Evolutionary conservation across 129 eudicot species (phyloP), one percentile per base, ranked within the genome.

Genomic region (Flaveria brownii): DNA sequence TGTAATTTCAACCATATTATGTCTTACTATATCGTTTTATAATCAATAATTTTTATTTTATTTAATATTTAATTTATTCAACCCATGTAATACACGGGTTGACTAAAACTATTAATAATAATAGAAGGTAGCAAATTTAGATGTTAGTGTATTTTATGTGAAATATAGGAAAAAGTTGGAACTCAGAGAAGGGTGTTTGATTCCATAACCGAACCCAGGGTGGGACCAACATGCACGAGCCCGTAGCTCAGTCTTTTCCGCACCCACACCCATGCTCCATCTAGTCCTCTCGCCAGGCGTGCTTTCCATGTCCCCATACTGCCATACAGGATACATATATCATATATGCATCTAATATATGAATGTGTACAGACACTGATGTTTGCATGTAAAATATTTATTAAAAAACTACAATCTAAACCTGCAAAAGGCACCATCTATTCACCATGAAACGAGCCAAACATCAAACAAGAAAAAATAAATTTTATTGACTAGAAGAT

Each of bases 281-380:
- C 41, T 61, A 74, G 72, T 54, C 70, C 81, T 78, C 88, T 88
- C 86, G 82, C 89, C 84, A 83, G 72, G 96, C 96, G 88, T 90
- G 96, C 92, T 75, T 80, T 17, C 76, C 57, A 51, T 77, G 81
- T 78, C 85, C 82, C 59, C 68, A 72, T 72, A 18, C 42, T 23
- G 36, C 51, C 26, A 73, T 22, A 73, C 25, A 20, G 2, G 5
- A 15, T n/a, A 18, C 33, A 47, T 18, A 45, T n/a, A 8, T 4
- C 28, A 46, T 52, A 59, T 18, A n/a, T 52, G 17, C 50, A 45
- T 14, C 36, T 30, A 30, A 30, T 30, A 30, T 30, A 30, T 3
- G 13, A 2, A 43, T 10, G 13, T 9, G 14, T 12, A 71, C 39
- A 23, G 13, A 55, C 18, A 17, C 8, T 55, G 20, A 18, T 23